Conservation (phyloP, 257 asterid species). For the Solanum gandarillasii region DNA sequence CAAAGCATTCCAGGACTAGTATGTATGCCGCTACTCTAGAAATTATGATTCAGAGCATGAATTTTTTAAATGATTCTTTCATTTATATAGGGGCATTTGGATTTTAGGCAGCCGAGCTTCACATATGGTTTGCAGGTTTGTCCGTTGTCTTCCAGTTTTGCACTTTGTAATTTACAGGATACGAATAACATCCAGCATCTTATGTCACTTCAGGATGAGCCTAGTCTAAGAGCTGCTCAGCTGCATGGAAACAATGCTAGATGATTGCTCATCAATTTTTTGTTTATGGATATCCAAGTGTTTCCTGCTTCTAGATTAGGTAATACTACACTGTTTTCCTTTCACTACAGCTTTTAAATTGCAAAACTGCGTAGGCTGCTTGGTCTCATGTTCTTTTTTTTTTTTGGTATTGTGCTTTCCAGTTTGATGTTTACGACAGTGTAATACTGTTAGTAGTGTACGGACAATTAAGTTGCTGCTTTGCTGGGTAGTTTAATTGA, state of each 20-base stretch:
- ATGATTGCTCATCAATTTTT: not conserved
- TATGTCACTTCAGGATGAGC: conserved; percentile 52
- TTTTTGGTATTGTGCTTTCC: not conserved
- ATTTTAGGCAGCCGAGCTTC: conserved; percentile 70
- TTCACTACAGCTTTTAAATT: not conserved
- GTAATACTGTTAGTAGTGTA: not conserved
- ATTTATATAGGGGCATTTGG: conserved; percentile 65
- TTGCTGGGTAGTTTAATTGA: not conserved
- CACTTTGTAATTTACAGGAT: not conserved
- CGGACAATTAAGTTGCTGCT: not conserved
- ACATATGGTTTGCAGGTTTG: conserved; percentile 67
- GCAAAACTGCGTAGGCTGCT: not conserved
- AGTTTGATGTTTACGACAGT: not conserved
- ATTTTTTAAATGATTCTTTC: not conserved
- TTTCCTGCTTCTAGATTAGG: not conserved
- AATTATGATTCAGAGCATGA: not conserved
- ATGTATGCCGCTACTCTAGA: conserved; percentile 5
- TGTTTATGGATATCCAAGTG: not conserved
- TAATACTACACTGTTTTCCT: not conserved
- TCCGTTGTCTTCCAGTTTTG: not conserved
- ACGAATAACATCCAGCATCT: not conserved
- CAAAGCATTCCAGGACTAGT: conserved; percentile 72
- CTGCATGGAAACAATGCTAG: conserved; percentile 43
- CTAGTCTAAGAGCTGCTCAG: conserved; percentile 48
- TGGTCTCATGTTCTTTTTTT: not conserved